phyloP scores from a whole-genome alignment of 306 rosid genomes.

The Spatholobus suberectus region DNA sequence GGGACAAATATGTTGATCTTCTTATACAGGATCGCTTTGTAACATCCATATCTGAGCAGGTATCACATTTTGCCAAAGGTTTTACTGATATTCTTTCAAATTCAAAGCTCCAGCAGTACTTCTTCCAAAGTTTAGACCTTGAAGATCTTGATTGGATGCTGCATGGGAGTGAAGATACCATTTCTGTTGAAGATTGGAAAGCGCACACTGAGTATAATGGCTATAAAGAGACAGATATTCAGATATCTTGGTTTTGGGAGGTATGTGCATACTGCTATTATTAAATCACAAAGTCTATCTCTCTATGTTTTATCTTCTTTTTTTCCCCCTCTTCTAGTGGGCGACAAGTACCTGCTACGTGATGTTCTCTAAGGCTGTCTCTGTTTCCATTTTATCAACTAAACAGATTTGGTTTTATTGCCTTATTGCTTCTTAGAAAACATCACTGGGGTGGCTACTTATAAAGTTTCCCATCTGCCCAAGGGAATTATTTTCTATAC shows the following conservation, averaged over 20 bases:
- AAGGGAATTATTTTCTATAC: background rate
- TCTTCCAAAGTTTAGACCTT: slow-evolving; percentile 74
- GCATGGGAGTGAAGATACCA: slow-evolving; percentile 72
- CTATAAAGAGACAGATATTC: slow-evolving; percentile 84
- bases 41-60: slow-evolving; percentile 75
- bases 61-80: slow-evolving; percentile 76
- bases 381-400: slow-evolving; percentile 23
- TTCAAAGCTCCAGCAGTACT: slow-evolving; percentile 48
- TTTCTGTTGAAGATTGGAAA: slow-evolving; percentile 90
- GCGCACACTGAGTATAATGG: slow-evolving; percentile 88
- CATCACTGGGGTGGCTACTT: slow-evolving; percentile 18
- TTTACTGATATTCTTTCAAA: slow-evolving; percentile 80
- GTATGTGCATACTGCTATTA: slow-evolving; percentile 53
- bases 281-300: slow-evolving; percentile 5
- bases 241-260: slow-evolving; percentile 97
- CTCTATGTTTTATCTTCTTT: background rate
- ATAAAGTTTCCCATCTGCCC: background rate
- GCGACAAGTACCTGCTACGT: slow-evolving; percentile 1
- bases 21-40: slow-evolving; percentile 83
- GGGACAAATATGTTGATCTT: slow-evolving; percentile 69
- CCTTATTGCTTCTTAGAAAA: slow-evolving; percentile 18
- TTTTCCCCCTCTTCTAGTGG: background rate
- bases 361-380: background rate
- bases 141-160: slow-evolving; percentile 98
- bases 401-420: background rate